These are phyloP conservation scores for Pleurotus tuber-regium DNA, from an alignment of 768 basidiomycete species.

Conservation along the genomic window DNA sequence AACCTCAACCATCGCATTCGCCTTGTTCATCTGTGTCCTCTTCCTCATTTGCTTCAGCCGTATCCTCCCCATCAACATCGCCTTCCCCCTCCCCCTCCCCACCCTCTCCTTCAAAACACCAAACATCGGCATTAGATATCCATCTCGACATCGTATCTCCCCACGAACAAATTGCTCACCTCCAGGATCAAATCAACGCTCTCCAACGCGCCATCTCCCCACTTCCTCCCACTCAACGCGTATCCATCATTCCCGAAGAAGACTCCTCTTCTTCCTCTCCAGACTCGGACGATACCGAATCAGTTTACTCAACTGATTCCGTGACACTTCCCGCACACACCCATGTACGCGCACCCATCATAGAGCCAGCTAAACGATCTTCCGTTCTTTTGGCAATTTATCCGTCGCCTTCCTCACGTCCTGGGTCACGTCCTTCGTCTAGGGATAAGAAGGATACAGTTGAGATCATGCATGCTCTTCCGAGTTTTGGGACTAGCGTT, in stretches of 20 bases:
- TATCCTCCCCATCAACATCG: neutral
- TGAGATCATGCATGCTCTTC: slow-evolving; percentile 7
- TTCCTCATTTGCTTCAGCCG: neutral
- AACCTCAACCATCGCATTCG: neutral
- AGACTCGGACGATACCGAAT: neutral
- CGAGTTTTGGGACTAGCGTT: neutral
- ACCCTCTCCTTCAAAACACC: neutral
- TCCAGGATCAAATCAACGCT: slow-evolving; percentile 6
- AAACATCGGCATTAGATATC: neutral
- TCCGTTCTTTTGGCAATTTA: neutral
- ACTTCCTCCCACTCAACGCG: neutral
- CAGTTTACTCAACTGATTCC: neutral
- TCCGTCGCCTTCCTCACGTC: neutral
- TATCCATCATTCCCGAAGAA: neutral
- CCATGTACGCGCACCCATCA: neutral
- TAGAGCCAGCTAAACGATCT: neutral
- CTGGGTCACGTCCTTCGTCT: neutral
- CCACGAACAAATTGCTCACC: slow-evolving; percentile 7
- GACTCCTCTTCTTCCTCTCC: no score
- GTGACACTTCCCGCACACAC: neutral
- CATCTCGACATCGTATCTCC: neutral
- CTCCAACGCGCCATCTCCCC: slow-evolving; percentile 4
- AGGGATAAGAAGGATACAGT: slow-evolving; percentile 9
- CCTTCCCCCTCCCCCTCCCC: neutral
- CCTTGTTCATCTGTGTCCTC: neutral